Percentiles rank a stretch among this genome's conserved stretches.
Evolutionary conservation across 2,329 filamentous ascomycete genomes (phyloP).

Genomic region (Penicillium sp.): DNA sequence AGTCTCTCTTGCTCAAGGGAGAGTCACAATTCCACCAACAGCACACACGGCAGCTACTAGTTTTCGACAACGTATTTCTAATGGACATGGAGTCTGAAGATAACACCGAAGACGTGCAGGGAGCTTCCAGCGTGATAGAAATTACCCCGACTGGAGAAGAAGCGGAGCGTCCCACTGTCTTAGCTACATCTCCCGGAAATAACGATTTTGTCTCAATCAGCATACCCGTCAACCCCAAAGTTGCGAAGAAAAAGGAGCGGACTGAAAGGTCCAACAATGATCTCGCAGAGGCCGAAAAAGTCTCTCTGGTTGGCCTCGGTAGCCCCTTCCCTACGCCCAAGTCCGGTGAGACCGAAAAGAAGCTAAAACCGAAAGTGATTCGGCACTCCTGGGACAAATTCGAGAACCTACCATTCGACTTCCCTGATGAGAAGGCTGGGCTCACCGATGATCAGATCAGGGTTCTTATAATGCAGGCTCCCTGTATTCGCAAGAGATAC

Average conservation of each 20-base stretch:
- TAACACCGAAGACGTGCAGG: background rate
- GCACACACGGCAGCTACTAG: background rate
- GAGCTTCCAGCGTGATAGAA: background rate
- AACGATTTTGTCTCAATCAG: too few species aligned
- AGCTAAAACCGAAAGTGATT: background rate
- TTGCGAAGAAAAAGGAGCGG: too few species aligned
- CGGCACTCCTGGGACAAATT: background rate
- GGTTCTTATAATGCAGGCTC: background rate
- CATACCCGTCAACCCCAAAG: too few species aligned
- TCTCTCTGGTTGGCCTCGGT: background rate
- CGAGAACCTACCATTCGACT: background rate
- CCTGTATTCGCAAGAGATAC: constrained; percentile 5
- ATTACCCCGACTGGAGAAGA: too few species aligned
- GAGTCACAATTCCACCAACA: background rate
- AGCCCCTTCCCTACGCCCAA: background rate
- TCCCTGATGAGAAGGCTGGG: background rate
- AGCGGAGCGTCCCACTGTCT: too few species aligned
- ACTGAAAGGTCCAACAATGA: too few species aligned
- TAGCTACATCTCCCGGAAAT: too few species aligned
- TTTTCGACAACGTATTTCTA: background rate
- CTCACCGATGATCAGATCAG: constrained; percentile 7
- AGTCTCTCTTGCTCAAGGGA: background rate
- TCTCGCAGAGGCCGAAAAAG: too few species aligned
- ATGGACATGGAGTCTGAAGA: background rate
- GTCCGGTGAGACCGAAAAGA: background rate